Conservation (phyloP, 306 rosid genomes). For the Glycine soja region DNA sequence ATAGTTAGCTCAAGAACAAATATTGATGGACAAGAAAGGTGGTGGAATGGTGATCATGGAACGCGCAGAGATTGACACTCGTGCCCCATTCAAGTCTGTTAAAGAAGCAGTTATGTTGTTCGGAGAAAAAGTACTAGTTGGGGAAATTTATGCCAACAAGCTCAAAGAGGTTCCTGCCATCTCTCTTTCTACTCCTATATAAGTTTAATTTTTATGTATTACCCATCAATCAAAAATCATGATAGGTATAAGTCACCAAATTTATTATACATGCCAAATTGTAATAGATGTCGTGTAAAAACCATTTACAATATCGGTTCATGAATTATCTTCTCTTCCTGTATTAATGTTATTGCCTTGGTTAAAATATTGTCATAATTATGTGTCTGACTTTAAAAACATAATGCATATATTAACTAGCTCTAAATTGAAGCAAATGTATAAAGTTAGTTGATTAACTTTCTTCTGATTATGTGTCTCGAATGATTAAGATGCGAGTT, state of each 20-base stretch:
- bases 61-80: conserved; percentile 82
- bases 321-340: neutral
- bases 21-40: conserved; percentile 16
- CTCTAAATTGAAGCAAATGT: neutral
- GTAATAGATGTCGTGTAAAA: neutral
- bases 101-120: conserved; percentile 89
- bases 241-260: neutral
- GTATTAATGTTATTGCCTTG: neutral
- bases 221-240: neutral
- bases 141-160: conserved; percentile 81
- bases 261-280: neutral
- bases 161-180: conserved; percentile 69
- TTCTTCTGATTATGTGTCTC: neutral
- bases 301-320: too few species aligned
- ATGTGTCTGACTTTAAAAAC: neutral
- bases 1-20: conserved; percentile 32
- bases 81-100: conserved; percentile 86
- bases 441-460: neutral
- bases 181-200: neutral
- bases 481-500: conserved; percentile 58
- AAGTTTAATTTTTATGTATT: neutral
- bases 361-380: neutral
- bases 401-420: neutral
- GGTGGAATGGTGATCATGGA: conserved; percentile 53
- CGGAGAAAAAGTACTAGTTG: conserved; percentile 81